Evolutionary conservation across 2,329 filamentous ascomycete genomes (phyloP), one percentile per base, ranked within the genome.

Genomic region (Colletotrichum sp.): DNA sequence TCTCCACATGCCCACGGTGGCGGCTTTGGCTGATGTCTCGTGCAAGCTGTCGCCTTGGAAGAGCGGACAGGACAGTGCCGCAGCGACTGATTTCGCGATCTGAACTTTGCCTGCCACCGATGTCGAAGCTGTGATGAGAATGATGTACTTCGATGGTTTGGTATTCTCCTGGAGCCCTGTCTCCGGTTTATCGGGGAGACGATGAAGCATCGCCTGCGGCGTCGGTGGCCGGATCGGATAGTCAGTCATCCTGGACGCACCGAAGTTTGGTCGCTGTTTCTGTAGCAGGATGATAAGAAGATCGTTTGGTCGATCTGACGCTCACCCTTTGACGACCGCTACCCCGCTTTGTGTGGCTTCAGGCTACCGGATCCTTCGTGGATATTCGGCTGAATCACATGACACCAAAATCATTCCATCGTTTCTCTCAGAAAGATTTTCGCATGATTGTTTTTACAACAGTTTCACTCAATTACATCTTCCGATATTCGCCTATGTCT

Each of bases 21-120:
- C 80, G 28, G 80, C 80, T 71, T 81, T 83, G 74, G 80, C 80
- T 8, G 77, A 76, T 10, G 79, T 80, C 63, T 81, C 78, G 72
- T 82, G 81, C 59, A 82, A 18, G 76, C 80, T 82, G 71, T 82
- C 81, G 72, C 81, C 81, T 55, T 80, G 77, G 66, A 77, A 80
- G 7, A 80, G 75, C 14, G 80, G 80, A 55, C 80, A 82, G 9
- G 78, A 77, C 3, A 82, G 77, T 6, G 78, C 73, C 5, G 69
- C 43, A n/a, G 81, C 78, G 3, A 82, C 78, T 2, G 79, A 79
- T 28, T 70, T 77, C 26, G 80, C 78, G 38, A 82, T 81, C 32
- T 81, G 80, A 7, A 80, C 76, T 55, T 82, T 83, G 4, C 81
- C 81, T 2, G 80, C 78, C 10, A 80, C 78, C 26, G 71, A 59